phyloP scores from a whole-genome alignment of 805 yeast species.

The Metschnikowia vanudenii region DNA sequence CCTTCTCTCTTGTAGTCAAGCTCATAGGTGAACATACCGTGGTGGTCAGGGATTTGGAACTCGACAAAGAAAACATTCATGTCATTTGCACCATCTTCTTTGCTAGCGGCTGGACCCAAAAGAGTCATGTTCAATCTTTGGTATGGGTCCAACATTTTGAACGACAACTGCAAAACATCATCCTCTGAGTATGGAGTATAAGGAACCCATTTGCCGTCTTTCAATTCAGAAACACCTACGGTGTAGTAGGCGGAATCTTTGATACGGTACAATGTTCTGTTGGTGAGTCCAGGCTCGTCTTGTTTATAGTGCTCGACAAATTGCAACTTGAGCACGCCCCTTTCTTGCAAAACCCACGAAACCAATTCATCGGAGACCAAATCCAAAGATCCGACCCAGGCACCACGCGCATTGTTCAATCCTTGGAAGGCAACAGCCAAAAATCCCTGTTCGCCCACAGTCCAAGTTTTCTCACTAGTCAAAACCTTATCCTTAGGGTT shows the following conservation, averaged over 20 bases:
- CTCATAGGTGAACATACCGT: conserved; percentile 90
- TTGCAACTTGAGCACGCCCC: conserved; percentile 57
- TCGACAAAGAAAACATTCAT: conserved; percentile 46
- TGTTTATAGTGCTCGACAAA: conserved; percentile 55
- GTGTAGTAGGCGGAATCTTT: conserved; percentile 65
- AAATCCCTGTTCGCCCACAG: conserved; percentile 75
- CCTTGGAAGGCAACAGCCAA: conserved; percentile 78
- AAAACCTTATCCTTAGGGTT: conserved; percentile 44
- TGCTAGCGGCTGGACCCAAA: conserved; percentile 36
- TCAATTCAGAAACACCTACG: conserved; percentile 47
- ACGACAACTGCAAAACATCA: conserved; percentile 74
- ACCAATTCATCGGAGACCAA: conserved; percentile 41
- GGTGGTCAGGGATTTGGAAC: conserved; percentile 88
- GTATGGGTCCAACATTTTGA: conserved; percentile 92
- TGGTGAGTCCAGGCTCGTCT: conserved; percentile 39
- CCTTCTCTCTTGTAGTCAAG: conserved; percentile 81
- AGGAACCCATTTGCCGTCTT: conserved; percentile 65
- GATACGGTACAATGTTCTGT: conserved; percentile 57
- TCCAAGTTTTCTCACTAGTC: conserved; percentile 59
- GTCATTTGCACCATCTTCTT: conserved; percentile 44
- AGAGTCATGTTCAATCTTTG: conserved; percentile 68
- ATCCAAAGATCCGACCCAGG: conserved; percentile 75
- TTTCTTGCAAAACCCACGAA: conserved; percentile 73
- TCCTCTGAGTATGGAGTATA: conserved; percentile 38
- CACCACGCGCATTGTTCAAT: conserved; percentile 69